Conservation (phyloP, 768 basidiomycete genomes). For the Russula compacta region DNA sequence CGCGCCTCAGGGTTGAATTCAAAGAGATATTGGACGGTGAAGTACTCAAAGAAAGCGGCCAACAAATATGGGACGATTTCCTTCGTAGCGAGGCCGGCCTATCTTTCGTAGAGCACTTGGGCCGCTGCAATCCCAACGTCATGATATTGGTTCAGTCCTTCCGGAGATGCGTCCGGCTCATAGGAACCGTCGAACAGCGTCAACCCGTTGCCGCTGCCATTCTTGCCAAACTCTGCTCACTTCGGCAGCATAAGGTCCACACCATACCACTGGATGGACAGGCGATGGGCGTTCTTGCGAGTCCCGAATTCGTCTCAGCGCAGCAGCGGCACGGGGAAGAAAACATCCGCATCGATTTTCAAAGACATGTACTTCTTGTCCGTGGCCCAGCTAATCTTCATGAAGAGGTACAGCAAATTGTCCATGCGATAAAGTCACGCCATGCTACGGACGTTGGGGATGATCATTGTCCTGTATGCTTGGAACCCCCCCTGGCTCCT, state of each 20-base stretch:
- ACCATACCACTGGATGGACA: constrained; percentile 40
- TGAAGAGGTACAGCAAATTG: constrained; percentile 34
- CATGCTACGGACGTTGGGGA: constrained; percentile 18
- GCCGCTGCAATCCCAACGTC: constrained; percentile 32
- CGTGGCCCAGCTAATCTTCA: constrained; percentile 46
- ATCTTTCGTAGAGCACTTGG: constrained; percentile 38
- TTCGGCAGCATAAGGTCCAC: constrained; percentile 36
- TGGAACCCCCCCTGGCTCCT: constrained; percentile 44
- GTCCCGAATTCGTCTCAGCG: constrained; percentile 37
- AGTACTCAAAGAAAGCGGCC: constrained; percentile 40
- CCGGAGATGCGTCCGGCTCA: constrained; percentile 42
- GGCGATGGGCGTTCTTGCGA: constrained; percentile 39
- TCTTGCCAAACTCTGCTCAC: constrained; percentile 35
- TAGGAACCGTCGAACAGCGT: constrained; percentile 41
- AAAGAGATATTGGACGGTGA: constrained; percentile 59
- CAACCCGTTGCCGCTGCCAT: constrained; percentile 36
- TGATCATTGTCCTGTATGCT: constrained; percentile 59
- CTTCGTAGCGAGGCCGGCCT: constrained; percentile 38
- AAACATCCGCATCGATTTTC: constrained; percentile 44
- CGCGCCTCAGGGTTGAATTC: constrained; percentile 48
- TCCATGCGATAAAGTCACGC: constrained; percentile 27
- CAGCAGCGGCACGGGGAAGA: constrained; percentile 45
- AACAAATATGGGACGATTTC: constrained; percentile 57
- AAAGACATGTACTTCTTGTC: constrained; percentile 36
- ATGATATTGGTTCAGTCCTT: constrained; percentile 34